phyloP scores from a whole-genome alignment of 768 basidiomycete genomes.

The Glaciozyma martinii region DNA sequence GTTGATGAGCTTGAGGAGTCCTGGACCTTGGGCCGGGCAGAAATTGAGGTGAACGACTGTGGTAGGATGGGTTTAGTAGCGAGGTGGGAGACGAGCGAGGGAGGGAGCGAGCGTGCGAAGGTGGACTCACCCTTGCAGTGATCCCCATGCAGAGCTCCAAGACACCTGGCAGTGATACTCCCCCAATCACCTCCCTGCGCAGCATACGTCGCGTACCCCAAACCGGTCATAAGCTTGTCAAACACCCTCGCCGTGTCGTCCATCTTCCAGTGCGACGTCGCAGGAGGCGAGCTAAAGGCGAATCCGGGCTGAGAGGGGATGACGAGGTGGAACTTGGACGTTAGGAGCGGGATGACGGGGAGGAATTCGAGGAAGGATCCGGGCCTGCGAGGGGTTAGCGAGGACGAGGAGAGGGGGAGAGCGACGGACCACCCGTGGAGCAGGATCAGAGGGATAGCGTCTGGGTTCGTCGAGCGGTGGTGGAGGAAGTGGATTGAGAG shows the following conservation, averaged over 20 bases:
- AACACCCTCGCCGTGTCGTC: conserved; percentile 27
- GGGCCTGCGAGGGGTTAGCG: not conserved
- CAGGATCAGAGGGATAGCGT: conserved; percentile 33
- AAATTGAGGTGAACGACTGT: conserved; percentile 27
- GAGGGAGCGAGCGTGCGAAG: not conserved
- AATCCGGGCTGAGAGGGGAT: conserved; percentile 31
- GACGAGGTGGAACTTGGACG: conserved; percentile 29
- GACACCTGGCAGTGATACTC: conserved; percentile 12
- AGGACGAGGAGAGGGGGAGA: not conserved
- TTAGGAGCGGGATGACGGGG: conserved; percentile 19
- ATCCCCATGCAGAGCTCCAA: conserved; percentile 6
- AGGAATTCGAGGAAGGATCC: conserved; percentile 34
- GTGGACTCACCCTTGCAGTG: conserved; percentile 12
- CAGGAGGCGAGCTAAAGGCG: conserved; percentile 21
- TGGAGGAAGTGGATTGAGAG: conserved; percentile 34
- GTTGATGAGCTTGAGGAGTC: conserved; percentile 8
- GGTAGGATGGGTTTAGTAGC: not conserved
- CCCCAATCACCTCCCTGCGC: conserved; percentile 27
- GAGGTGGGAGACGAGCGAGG: not conserved
- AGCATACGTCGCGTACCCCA: conserved; percentile 14
- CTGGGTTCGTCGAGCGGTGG: conserved; percentile 13
- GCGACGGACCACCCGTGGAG: conserved; percentile 33
- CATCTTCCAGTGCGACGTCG: conserved; percentile 12
- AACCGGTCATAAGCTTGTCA: conserved; percentile 30
- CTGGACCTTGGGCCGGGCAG: conserved; percentile 10